Conservation (phyloP, 148 eudicot genomes). For the Polygonum maritimum region DNA sequence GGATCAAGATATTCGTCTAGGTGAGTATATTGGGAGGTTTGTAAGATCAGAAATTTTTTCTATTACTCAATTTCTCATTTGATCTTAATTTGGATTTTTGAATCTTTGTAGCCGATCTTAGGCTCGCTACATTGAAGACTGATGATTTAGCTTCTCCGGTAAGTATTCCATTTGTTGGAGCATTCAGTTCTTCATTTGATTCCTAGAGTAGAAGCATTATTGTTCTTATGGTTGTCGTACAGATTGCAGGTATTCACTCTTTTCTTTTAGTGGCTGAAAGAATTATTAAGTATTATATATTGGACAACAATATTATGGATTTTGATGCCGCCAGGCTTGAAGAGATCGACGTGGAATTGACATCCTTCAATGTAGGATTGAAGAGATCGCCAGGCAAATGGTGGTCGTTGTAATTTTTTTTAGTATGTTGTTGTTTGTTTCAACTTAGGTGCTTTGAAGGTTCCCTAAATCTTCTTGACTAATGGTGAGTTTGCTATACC, state of each 20-base stretch:
- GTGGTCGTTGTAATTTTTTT: no score
- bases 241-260: background rate
- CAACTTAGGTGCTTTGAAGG: no score
- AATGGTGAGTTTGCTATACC: no score
- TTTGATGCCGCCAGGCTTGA: no score
- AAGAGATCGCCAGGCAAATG: no score
- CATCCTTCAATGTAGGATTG: no score
- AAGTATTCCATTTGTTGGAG: conserved; percentile 14
- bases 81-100: background rate
- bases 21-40: conserved; percentile 28
- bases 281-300: background rate
- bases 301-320: background rate
- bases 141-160: conserved; percentile 99
- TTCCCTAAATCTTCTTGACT: no score
- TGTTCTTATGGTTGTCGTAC: background rate
- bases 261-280: background rate
- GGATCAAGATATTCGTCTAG: conserved; percentile 89
- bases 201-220: conserved; percentile 3
- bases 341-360: no score
- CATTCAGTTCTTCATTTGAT: background rate
- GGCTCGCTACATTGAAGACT: conserved; percentile 93
- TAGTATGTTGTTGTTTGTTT: no score
- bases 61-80: background rate
- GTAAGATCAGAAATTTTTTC: background rate
- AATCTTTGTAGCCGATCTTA: conserved; percentile 72